Base-by-base conservation (phyloP, 2,329 filamentous ascomycete genomes). In the Exserohilum turcica region DNA sequence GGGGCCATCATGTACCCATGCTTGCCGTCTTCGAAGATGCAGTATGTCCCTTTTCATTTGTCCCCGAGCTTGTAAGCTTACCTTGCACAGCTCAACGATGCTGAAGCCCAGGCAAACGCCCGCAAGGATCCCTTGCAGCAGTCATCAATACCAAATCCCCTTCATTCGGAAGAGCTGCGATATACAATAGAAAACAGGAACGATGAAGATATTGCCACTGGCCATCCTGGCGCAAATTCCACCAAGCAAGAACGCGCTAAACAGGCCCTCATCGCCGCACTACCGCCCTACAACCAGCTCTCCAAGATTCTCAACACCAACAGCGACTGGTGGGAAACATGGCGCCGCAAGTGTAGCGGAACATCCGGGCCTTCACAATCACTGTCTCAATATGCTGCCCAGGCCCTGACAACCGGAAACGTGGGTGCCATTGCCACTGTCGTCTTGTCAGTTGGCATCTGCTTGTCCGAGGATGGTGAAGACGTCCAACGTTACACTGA, bases 401-500 rank as follows among this genome's bases (percentile, higher is more conserved):
- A 61, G 71, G 82, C 55, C 72, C 78, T 63, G 66, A 77, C 55
- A 64, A 80, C 67, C 55, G 79, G 51, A 62, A 80, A 42, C 50
- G 71, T 63, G 63, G 49, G 76, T 66, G 58, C 74, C 69, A 60
- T 79, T 60, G 68, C 69, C 52, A 54, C 67, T 33, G 65, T 72
- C 64, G 56, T 76, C 53, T 65, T 71, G 57, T 71, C 53, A 68
- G 76, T 69, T 58, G 78, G 63, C 53, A 76, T 62, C 12, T 73
- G 70, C 40, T 54, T 64, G n/a, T 74, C 76, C 19, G 72, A 76
- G 13, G 72, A 77, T 21, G 70, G 72, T 28, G 73, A 80, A 38
- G 75, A 82, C 46, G 70, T 81, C 16, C 76, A 81, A 35, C 68
- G 70, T 4, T 82, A 79, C 57, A 70, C 82, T 35, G 73, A 75